phyloP scores from a whole-genome alignment of 2,329 filamentous ascomycete species.

The Aureobasidium namibiae region DNA sequence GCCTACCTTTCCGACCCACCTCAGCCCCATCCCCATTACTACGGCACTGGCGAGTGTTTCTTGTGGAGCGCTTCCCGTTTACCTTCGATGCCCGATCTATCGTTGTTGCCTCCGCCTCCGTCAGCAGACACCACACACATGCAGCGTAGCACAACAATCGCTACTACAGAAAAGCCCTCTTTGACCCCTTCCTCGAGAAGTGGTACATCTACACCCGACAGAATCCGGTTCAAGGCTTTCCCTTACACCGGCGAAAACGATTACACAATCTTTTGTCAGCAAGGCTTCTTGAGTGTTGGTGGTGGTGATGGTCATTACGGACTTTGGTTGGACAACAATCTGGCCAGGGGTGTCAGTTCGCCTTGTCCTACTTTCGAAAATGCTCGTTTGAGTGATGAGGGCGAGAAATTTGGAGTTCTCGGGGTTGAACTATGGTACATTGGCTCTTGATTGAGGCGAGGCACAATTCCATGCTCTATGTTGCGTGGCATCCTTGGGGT shows the following conservation, averaged over 20 bases:
- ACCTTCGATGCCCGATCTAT: constrained; percentile 44
- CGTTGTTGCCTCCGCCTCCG: constrained; percentile 60
- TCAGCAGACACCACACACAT: constrained; percentile 56
- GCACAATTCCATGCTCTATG: neutral
- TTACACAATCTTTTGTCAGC: constrained; percentile 91
- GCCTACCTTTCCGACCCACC: constrained; percentile 89
- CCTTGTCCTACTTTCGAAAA: constrained; percentile 90
- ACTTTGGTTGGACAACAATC: constrained; percentile 80
- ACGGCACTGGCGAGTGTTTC: constrained; percentile 93
- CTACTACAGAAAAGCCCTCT: constrained; percentile 21
- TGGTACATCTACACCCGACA: constrained; percentile 54
- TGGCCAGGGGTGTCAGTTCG: constrained; percentile 76
- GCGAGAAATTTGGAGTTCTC: constrained; percentile 81
- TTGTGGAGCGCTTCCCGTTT: constrained; percentile 71
- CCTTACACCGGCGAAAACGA: constrained; percentile 94
- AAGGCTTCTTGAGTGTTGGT: constrained; percentile 74
- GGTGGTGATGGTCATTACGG: constrained; percentile 84
- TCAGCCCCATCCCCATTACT: constrained; percentile 75
- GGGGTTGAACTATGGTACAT: constrained; percentile 93
- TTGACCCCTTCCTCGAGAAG: constrained; percentile 22
- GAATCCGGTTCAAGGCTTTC: constrained; percentile 92
- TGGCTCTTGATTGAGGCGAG: constrained; percentile 44
- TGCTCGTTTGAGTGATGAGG: constrained; percentile 85
- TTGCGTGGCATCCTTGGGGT: neutral
- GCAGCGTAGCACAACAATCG: constrained; percentile 53